phyloP scores from a whole-genome alignment of 495 filamentous ascomycete genomes.

The Penicillium maclennaniae region DNA sequence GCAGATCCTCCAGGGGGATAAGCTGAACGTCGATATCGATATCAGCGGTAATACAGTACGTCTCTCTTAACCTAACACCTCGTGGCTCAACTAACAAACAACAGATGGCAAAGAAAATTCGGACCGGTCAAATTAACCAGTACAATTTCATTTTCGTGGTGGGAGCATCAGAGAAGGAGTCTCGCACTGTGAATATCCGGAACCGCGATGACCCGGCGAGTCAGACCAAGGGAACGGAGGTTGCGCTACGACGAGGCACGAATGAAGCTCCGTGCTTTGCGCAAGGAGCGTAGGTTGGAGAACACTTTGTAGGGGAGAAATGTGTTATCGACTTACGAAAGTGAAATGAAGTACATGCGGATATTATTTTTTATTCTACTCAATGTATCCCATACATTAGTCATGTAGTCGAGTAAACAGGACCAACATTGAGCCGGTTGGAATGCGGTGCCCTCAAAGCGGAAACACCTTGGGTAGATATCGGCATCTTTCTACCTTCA shows the following conservation, averaged over 20 bases:
- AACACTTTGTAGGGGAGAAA: conserved; percentile 40
- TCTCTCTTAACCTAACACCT: too few species aligned
- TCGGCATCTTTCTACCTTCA: neutral
- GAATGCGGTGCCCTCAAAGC: neutral
- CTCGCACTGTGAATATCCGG: conserved; percentile 78
- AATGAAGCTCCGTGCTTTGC: conserved; percentile 64
- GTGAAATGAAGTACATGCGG: conserved; percentile 13
- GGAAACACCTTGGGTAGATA: neutral
- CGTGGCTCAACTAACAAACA: too few species aligned
- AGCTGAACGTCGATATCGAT: conserved; percentile 82
- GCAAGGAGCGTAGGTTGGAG: conserved; percentile 58
- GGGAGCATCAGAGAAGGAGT: conserved; percentile 74
- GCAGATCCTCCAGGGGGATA: conserved; percentile 43
- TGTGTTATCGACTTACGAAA: conserved; percentile 12
- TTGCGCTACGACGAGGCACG: conserved; percentile 76
- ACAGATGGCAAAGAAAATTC: conserved; percentile 75
- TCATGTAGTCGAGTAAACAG: neutral
- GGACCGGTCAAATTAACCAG: conserved; percentile 77
- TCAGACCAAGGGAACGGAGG: conserved; percentile 68
- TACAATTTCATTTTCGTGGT: conserved; percentile 95
- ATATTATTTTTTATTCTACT: conserved; percentile 4
- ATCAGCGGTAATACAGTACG: conserved; percentile 82
- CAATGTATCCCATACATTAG: neutral
- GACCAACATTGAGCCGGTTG: neutral
- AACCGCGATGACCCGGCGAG: conserved; percentile 83